Conservation (phyloP, 129 eudicot species). For the Silybum marianum region DNA sequence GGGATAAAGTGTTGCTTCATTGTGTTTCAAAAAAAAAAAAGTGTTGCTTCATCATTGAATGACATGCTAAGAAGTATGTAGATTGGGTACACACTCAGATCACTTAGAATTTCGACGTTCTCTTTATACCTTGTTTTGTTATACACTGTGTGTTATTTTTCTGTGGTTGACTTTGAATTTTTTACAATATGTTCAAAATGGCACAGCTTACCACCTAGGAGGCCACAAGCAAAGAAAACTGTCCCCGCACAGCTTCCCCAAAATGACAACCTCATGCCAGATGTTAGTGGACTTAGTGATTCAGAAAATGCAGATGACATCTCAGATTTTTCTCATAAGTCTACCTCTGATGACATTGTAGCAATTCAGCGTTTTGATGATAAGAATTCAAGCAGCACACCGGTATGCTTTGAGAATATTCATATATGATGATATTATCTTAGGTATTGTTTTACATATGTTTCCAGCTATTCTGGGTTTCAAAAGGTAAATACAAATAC, state of each 20-base stretch:
- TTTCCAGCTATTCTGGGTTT: constrained; percentile 16
- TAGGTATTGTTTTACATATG: constrained; percentile 24
- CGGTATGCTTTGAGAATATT: constrained; percentile 35
- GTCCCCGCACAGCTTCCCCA: constrained; percentile 42
- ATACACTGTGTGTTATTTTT: neutral
- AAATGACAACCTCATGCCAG: constrained; percentile 46
- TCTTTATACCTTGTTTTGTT: constrained; percentile 9
- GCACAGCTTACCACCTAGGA: constrained; percentile 70
- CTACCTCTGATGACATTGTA: constrained; percentile 32
- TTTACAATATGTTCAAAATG: constrained; percentile 16
- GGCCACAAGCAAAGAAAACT: constrained; percentile 57
- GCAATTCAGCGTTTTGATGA: constrained; percentile 43
- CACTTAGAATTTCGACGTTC: neutral
- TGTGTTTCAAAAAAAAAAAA: no score
- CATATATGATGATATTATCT: constrained; percentile 24
- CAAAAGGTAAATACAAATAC: constrained; percentile 11
- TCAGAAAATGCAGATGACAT: constrained; percentile 44
- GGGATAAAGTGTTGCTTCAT: neutral
- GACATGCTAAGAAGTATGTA: constrained; percentile 11
- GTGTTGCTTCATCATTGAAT: neutral
- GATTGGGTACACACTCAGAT: neutral
- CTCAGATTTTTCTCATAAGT: constrained; percentile 32
- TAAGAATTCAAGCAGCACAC: constrained; percentile 29
- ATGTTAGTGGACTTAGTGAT: constrained; percentile 46
- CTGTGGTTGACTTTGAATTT: constrained; percentile 7